These are phyloP conservation scores for Cucumis sativus DNA, from an alignment of 306 rosid species.

Conservation along the genomic window Cucumber_9930_V3 NC_026659.2:13047001-13047500, in stretches of 20 bases:
- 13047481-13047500: no score
- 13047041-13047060: conserved; percentile 49
- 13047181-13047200: no score
- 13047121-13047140: background rate
- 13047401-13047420: conserved; percentile 10
- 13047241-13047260: conserved; percentile 46
- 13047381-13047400: conserved; percentile 74
- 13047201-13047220: background rate
- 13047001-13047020: no score
- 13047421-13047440: no score
- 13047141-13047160: no score
- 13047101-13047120: conserved; percentile 44
- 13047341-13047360: conserved; percentile 53
- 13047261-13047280: conserved; percentile 8
- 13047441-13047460: no score
- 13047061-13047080: conserved; percentile 34
- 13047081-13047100: conserved; percentile 41
- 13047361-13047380: conserved; percentile 53
- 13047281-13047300: conserved; percentile 36
- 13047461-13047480: no score
- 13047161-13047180: no score
- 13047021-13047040: no score
- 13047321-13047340: conserved; percentile 66
- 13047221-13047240: conserved; percentile 24
- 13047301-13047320: conserved; percentile 51